These are phyloP conservation scores for Cryphonectria japonica DNA, from an alignment of 2,329 filamentous ascomycete genomes.

Conservation along the genomic window DNA sequence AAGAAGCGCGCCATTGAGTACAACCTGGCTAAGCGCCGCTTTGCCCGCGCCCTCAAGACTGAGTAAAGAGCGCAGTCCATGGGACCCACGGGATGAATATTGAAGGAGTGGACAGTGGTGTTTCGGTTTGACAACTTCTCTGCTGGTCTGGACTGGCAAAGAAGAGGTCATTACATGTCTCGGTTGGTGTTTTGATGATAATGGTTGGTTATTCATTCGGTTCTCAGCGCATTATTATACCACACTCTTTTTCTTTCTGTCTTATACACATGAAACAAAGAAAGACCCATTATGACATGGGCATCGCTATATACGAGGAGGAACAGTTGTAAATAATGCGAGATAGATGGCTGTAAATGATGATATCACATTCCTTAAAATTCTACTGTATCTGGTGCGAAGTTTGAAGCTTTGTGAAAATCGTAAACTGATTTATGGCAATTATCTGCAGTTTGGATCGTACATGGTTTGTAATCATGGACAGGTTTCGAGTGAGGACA, in stretches of 20 bases:
- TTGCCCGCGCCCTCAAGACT: conserved; percentile 27
- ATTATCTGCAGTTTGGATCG: too few relatives aligned
- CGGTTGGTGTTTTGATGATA: not conserved
- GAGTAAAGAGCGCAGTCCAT: conserved; percentile 13
- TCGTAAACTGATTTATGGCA: too few relatives aligned
- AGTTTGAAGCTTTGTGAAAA: too few relatives aligned
- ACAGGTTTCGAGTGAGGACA: too few relatives aligned
- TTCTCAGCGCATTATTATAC: conserved; percentile 20
- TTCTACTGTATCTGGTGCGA: too few relatives aligned
- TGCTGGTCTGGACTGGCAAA: conserved; percentile 24
- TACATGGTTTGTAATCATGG: too few relatives aligned
- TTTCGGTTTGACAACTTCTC: not conserved
- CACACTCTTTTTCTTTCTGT: conserved; percentile 24
- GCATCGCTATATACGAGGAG: conserved; percentile 1
- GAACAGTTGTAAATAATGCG: not conserved
- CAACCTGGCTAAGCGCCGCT: conserved; percentile 42
- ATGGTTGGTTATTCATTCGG: conserved; percentile 5
- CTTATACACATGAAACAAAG: not conserved
- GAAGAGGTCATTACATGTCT: not conserved
- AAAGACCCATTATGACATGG: not conserved
- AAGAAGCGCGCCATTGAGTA: conserved; percentile 67
- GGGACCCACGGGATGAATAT: not conserved
- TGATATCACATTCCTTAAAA: conserved; percentile 3
- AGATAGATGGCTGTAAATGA: conserved; percentile 8
- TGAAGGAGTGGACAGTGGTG: too few relatives aligned